These are phyloP conservation scores for Argentina anserina DNA, from an alignment of 306 rosid genomes.

Conservation along the genomic window DNA sequence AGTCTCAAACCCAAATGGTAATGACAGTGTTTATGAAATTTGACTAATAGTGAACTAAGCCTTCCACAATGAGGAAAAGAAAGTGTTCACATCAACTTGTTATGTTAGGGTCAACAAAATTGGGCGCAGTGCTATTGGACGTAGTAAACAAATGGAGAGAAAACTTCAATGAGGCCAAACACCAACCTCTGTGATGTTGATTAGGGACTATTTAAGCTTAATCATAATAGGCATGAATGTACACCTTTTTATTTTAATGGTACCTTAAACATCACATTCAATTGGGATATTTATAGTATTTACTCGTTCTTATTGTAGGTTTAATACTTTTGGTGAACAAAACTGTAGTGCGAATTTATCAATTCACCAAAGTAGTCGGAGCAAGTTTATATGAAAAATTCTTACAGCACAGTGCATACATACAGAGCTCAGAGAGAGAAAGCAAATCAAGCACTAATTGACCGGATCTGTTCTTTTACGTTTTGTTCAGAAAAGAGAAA, in stretches of 20 bases:
- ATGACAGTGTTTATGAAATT: not conserved
- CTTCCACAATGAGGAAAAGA: not conserved
- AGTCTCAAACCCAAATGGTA: not conserved
- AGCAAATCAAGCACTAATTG: not conserved
- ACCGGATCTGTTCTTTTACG: not conserved
- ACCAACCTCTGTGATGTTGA: not conserved
- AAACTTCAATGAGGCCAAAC: not conserved
- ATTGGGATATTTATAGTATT: not conserved
- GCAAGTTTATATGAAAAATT: not conserved
- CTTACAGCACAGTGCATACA: too few relatives aligned
- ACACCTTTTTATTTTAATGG: not conserved
- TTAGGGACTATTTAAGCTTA: not conserved
- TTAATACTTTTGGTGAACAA: not conserved
- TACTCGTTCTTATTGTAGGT: not conserved
- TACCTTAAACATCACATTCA: not conserved
- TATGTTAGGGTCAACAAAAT: constrained; percentile 41
- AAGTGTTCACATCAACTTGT: not conserved
- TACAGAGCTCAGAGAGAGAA: not conserved
- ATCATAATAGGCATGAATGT: not conserved
- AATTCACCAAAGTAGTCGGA: not conserved
- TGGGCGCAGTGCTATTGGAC: constrained; percentile 30
- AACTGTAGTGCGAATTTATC: not conserved
- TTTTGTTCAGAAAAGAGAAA: not conserved
- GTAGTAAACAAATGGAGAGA: not conserved
- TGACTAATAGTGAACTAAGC: constrained; percentile 23